phyloP scores from a whole-genome alignment of 441 rosid species.

The Mallotus japonicus region DNA sequence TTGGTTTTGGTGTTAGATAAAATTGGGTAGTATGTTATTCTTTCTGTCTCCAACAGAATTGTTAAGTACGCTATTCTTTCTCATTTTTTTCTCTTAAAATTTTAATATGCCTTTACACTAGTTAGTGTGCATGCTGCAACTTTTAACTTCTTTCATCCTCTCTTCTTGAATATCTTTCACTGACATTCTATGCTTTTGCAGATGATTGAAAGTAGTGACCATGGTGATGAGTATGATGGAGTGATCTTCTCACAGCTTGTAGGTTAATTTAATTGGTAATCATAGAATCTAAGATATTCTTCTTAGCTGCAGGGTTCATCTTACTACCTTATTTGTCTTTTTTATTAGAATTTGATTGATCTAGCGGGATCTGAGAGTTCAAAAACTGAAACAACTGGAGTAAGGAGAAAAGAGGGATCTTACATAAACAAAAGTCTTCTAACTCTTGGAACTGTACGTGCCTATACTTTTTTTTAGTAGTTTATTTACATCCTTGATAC shows the following conservation, averaged over 20 bases:
- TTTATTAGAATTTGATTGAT: constrained; percentile 89
- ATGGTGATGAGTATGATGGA: constrained; percentile 98
- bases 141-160: background rate
- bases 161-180: constrained; percentile 12
- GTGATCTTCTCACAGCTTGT: constrained; percentile 99
- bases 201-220: constrained; percentile 98
- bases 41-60: background rate
- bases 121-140: background rate
- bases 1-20: background rate
- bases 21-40: background rate
- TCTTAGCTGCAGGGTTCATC: constrained; percentile 23
- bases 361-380: constrained; percentile 99
- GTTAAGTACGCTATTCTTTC: background rate
- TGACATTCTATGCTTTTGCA: constrained; percentile 41
- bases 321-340: constrained; percentile 16
- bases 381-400: constrained; percentile 97
- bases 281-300: constrained; percentile 15
- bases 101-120: background rate
- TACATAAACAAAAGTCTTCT: constrained; percentile 99
- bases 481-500: background rate
- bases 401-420: constrained; percentile 98
- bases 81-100: background rate
- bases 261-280: constrained; percentile 32
- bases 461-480: constrained; percentile 12
- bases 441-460: constrained; percentile 96